Percentiles rank a stretch among this genome's conserved stretches.
These are phyloP conservation scores for Clonostachys rosea DNA, from an alignment of 2,329 filamentous ascomycete genomes.

Conservation along the genomic window DNA sequence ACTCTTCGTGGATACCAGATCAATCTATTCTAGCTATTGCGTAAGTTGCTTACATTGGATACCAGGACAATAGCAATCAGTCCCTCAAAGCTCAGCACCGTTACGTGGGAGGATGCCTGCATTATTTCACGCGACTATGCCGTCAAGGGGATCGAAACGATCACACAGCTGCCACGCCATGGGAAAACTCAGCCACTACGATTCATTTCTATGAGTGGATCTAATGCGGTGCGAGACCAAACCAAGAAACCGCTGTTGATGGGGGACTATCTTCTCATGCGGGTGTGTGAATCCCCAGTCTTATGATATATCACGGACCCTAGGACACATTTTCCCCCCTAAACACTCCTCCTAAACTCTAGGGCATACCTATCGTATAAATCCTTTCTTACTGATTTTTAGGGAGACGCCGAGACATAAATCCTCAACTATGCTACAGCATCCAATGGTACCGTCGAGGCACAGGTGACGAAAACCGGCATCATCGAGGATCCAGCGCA, in stretches of 20 bases:
- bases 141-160: conserved; percentile 20
- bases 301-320: conserved; percentile 24
- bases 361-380: no score
- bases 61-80: conserved; percentile 30
- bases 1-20: no score
- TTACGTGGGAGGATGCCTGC: conserved; percentile 25
- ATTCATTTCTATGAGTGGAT: conserved; percentile 39
- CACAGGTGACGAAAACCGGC: conserved; percentile 32
- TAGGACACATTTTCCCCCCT: no score
- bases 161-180: conserved; percentile 14
- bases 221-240: conserved; percentile 29
- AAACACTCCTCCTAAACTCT: no score
- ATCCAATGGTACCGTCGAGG: conserved; percentile 24
- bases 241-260: conserved; percentile 21
- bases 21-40: no score
- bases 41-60: no score
- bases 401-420: conserved; percentile 40
- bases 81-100: conserved; percentile 19
- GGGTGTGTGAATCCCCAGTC: conserved; percentile 21
- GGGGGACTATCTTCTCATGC: conserved; percentile 34
- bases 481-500: conserved; percentile 19
- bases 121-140: conserved; percentile 33
- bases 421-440: conserved; percentile 25
- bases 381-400: conserved; percentile 19
- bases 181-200: conserved; percentile 25